Evolutionary conservation across 768 basidiomycete genomes (phyloP).

Genomic region (Auricularia sp.): DNA sequence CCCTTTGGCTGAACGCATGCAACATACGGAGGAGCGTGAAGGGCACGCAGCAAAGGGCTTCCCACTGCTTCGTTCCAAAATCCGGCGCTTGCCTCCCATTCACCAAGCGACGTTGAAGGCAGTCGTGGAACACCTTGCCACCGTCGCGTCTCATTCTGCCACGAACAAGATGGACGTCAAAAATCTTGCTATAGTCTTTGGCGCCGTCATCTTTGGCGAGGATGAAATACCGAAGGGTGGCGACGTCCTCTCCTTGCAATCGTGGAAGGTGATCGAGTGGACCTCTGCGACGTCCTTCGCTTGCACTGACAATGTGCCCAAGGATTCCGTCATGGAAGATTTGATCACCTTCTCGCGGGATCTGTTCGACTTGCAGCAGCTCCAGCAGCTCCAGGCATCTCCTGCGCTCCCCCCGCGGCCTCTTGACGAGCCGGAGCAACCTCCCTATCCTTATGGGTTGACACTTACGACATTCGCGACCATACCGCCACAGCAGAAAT

Average conservation of each 20-base stretch:
- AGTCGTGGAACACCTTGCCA: conserved; percentile 71
- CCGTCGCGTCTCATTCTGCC: conserved; percentile 53
- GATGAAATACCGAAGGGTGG: conserved; percentile 76
- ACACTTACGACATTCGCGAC: not conserved
- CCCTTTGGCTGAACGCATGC: conserved; percentile 67
- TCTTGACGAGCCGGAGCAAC: not conserved
- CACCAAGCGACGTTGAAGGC: conserved; percentile 79
- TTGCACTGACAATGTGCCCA: not conserved
- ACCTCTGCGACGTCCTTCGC: not conserved
- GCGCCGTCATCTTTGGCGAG: conserved; percentile 82
- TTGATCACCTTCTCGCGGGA: conserved; percentile 59
- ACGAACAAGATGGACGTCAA: conserved; percentile 92
- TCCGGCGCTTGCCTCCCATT: conserved; percentile 70
- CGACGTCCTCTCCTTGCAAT: conserved; percentile 68
- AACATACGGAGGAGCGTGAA: conserved; percentile 67
- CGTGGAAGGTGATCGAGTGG: conserved; percentile 41
- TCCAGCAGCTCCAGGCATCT: conserved; percentile 60
- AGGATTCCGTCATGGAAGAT: conserved; percentile 78
- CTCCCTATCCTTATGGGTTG: not conserved
- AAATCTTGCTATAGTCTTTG: conserved; percentile 88
- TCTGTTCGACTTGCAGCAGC: conserved; percentile 66
- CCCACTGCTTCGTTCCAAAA: conserved; percentile 72
- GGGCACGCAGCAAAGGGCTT: conserved; percentile 66
- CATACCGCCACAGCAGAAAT: not conserved
- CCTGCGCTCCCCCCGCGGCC: conserved; percentile 63